Percentiles rank a stretch among this genome's conserved stretches.
These are phyloP conservation scores for Claviceps sp. DNA, from an alignment of 2,329 filamentous ascomycete species.

Conservation along the genomic window DNA sequence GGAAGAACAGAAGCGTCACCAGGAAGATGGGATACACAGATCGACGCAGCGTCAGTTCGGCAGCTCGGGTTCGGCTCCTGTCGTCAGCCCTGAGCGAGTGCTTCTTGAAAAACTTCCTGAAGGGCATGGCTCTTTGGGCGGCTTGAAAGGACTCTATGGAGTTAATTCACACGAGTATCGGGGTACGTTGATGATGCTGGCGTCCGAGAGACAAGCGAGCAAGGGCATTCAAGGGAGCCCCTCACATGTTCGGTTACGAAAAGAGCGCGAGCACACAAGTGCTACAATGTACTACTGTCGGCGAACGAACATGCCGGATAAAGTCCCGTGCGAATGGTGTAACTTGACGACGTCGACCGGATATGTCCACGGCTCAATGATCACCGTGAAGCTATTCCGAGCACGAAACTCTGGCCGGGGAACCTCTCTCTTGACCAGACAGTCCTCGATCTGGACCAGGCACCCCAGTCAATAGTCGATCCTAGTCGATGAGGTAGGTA, in stretches of 20 bases:
- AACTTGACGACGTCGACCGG: too few species aligned
- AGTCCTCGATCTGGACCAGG: background rate
- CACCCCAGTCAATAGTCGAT: background rate
- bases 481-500: background rate
- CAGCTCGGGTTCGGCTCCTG: conserved; percentile 26
- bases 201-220: too few species aligned
- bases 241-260: too few species aligned
- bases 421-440: background rate
- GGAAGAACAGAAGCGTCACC: conserved; percentile 31
- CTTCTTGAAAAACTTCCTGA: conserved; percentile 30
- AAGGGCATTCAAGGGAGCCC: too few species aligned
- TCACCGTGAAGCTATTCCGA: background rate
- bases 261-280: too few species aligned
- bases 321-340: too few species aligned
- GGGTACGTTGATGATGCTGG: too few species aligned
- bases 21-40: conserved; percentile 54
- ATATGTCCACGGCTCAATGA: too few species aligned
- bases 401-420: background rate
- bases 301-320: too few species aligned
- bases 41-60: conserved; percentile 49
- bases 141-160: background rate
- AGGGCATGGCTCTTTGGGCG: conserved; percentile 18
- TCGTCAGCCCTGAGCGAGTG: conserved; percentile 32
- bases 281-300: too few species aligned
- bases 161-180: too few species aligned